These are phyloP conservation scores for Haematococcus sp. DNA, from an alignment of 139 green algal genomes.

Conservation along the genomic window DNA sequence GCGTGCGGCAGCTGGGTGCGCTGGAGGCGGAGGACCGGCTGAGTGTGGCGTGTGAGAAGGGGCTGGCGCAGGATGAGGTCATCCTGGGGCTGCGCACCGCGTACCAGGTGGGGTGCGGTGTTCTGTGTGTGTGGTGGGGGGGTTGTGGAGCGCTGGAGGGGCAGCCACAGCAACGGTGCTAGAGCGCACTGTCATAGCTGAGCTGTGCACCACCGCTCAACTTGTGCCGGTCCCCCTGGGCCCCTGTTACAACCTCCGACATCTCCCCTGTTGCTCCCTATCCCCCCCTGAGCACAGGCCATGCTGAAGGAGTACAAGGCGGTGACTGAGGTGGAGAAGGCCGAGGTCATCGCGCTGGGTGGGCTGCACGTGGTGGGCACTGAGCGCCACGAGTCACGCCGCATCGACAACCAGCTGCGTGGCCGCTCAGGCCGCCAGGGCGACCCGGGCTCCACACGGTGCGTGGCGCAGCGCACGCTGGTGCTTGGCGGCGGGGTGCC, in stretches of 20 bases:
- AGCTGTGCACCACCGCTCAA: too few relatives aligned
- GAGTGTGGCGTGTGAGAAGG: conserved; percentile 91
- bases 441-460: conserved; percentile 84
- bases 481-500: neutral
- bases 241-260: too few relatives aligned
- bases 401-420: conserved; percentile 98
- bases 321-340: conserved; percentile 88
- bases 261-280: too few relatives aligned
- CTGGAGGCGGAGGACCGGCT: conserved; percentile 92
- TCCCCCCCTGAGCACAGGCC: too few relatives aligned
- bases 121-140: neutral
- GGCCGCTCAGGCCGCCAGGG: conserved; percentile 77
- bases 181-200: too few relatives aligned
- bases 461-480: neutral
- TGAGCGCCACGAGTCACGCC: conserved; percentile 91
- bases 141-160: neutral
- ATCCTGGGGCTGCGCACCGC: conserved; percentile 57
- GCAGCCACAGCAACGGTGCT: too few relatives aligned
- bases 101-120: conserved; percentile 47
- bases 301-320: conserved; percentile 84
- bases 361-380: conserved; percentile 96
- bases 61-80: conserved; percentile 68
- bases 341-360: conserved; percentile 70
- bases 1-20: conserved; percentile 58
- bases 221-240: too few relatives aligned